Base-by-base conservation (phyloP, 495 filamentous ascomycete genomes). In the Apiosordaria backusii region DNA sequence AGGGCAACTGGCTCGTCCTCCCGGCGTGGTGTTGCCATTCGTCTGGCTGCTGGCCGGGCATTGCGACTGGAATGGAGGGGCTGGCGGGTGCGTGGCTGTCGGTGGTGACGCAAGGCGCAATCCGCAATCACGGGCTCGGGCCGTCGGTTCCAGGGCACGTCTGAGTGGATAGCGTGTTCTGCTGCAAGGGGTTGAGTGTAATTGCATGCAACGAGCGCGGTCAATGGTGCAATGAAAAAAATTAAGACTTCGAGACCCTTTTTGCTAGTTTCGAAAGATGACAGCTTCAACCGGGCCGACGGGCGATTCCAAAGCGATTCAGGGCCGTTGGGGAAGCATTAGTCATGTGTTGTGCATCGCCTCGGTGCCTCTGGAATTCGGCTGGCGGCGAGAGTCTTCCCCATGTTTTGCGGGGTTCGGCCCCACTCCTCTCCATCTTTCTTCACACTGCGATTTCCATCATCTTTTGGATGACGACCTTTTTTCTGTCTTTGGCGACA, bases 1-100 rank as follows among this genome's bases (percentile, higher is more conserved):
- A 76, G 6, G 80, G 80, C 53, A 82, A 72, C 63, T 76, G 74
- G 59, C 59, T 61, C 59, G 65, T 66, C 3, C 71, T 64, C 55
- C 76, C 74, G 57, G 67, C 61, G 15, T 68, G 77, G 69, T 63
- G 68, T 71, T 75, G 70, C 59, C 53, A 61, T 61, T 61, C 24
- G 18, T 25, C 24, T 61, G 21, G 57, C 16, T 25, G n/a, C 29
- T 35, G 59, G 18, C 24, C 24, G 13, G 59, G 59, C 59, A 61
- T 61, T 35, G 59, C 26, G 27, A 18, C 59, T 66, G 67, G 50
- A 19, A 60, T 45, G 19, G 67, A 21, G 50, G 62, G n/a, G 35
- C 19, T 45, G 35, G 35, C 35, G 35, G 9, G 35, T 2, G 35
- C 16, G 35, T 35, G 35, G 35, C 35, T 45, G 35, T 45, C 35